A percentile compares a stretch with the other conserved stretches of the same genome.
These are phyloP conservation scores for Thelephora ganbajun DNA, from an alignment of 768 basidiomycete species.

Conservation along the genomic window DNA sequence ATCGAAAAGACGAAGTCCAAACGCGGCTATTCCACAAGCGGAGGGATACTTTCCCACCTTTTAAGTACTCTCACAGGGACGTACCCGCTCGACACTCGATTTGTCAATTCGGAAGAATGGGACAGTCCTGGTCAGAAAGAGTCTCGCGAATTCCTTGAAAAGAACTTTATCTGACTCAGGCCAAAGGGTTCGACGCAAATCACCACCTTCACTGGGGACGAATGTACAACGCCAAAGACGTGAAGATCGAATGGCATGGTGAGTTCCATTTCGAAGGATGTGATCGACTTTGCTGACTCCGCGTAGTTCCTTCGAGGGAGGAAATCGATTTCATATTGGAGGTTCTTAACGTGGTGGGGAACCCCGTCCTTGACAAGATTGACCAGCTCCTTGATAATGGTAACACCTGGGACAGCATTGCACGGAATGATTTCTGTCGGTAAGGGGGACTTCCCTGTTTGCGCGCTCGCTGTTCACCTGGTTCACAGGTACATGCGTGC, in stretches of 20 bases:
- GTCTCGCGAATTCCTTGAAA: constrained; percentile 10
- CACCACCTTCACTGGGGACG: constrained; percentile 71
- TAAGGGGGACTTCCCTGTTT: constrained; percentile 17
- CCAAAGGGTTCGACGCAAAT: constrained; percentile 42
- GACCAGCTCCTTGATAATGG: constrained; percentile 45
- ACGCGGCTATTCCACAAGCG: constrained; percentile 74
- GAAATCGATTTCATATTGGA: constrained; percentile 76
- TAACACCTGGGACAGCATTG: constrained; percentile 45
- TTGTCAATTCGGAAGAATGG: constrained; percentile 78
- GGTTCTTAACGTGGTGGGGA: constrained; percentile 53
- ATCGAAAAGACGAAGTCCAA: constrained; percentile 77
- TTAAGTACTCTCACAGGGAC: constrained; percentile 62
- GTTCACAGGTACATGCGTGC: constrained; percentile 45
- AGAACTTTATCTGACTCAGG: constrained; percentile 2
- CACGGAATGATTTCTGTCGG: constrained; percentile 80
- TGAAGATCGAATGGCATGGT: constrained; percentile 85
- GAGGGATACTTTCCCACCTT: constrained; percentile 61
- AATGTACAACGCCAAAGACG: constrained; percentile 63
- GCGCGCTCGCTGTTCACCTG: neutral
- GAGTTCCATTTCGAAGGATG: constrained; percentile 8
- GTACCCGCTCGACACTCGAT: constrained; percentile 67
- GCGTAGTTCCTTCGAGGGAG: constrained; percentile 39
- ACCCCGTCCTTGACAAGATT: constrained; percentile 53
- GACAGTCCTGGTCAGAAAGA: constrained; percentile 41
- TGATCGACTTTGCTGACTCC: constrained; percentile 7